Base-by-base conservation (phyloP, 75 land plant genomes). In the Picea glauca region DNA sequence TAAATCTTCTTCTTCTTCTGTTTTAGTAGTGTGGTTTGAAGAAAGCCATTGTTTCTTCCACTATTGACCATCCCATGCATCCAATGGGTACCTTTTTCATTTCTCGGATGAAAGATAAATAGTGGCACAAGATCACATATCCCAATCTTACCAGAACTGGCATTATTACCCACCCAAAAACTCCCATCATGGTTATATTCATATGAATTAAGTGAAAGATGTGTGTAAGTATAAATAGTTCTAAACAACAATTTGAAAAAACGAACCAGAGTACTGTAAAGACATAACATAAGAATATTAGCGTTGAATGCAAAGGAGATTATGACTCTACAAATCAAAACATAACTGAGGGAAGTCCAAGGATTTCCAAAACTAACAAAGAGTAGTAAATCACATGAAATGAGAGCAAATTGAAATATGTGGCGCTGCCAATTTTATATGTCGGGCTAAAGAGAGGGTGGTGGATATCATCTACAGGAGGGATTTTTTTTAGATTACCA, bases 1-100 rank as follows among this genome's bases (percentile, higher is more conserved):
- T 58, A 81, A 84, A 89, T n/a, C n/a, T n/a, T 13, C 26, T 74
- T 12, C 91, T 87, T 26, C 79, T 68, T 40, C 81, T 78, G 80
- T 77, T 80, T 4, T 89, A 85, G 13, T 35, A 21, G 62, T 87
- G 91, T 30, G 91, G 87, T 61, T 68, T 88, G 13, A 91, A 65
- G 78, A 90, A 86, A 21, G 77, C 68, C 35, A 88, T 70, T 7
- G 94, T 92, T 72, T 94, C 94, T 13, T 94, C 96, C 18, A 88
- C 0, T 6, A 88, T 46, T 40, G 92, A 91, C 89, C 81, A 92
- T 1, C 96, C 96, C 89, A 94, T 85, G 83, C 72, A 75, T 12
- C 96, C 96, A 17, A 57, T 74, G 3, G 90, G 90, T 5, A 61
- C 46, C 13, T 15, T 77, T 64, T 35, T 62, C 68, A 60, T 60